Base-by-base conservation (phyloP, 2,329 filamentous ascomycete genomes). In the Macrophomina phaseolina region DNA sequence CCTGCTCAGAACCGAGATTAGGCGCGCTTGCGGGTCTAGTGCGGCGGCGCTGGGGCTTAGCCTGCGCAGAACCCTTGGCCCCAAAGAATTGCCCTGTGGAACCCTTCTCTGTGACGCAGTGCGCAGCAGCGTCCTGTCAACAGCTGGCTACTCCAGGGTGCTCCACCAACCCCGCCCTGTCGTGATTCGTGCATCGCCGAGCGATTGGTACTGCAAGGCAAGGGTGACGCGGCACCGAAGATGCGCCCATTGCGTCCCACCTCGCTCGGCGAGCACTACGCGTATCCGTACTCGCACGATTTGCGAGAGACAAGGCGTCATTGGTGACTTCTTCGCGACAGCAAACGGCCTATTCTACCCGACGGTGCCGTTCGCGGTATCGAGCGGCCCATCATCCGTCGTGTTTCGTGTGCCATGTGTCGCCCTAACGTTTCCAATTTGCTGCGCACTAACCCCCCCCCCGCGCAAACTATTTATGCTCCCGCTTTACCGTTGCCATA, bases 21-120 rank as follows among this genome's bases (percentile, higher is more conserved):
- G 58, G 42, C 58, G 58, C 58, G 58, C 58, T 62, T 62, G 58
- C 58, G 58, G 58, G 30, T 45, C 58, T 62, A 62, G 58, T 49
- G 58, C 45, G 30, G 42, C 34, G 34, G 52, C 34, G 34, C 58
- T 28, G 58, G 56, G 56, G 56, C 56, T 61, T 34, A 61, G 56
- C 56, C 18, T 30, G 30, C 16, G 56, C 55, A 23, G 55, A 60
- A 23, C 55, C 55, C 28, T 60, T 23, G 56, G 40, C 56, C 56
- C 56, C 36, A 45, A n/a, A n/a, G 28, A 32, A 23, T 23, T 32
- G 56, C 56, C 40, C 42, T 48, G 56, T 46, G 42, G 16, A 36
- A 61, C 40, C 40, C 42, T 28, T 9, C 40, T 18, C 56, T 48
- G 56, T 46, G 42, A 34, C 56, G 28, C 38, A 30, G 28, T 28